Conservation (phyloP, 2,329 filamentous ascomycete genomes). For the Botrytis deweyae region DNA sequence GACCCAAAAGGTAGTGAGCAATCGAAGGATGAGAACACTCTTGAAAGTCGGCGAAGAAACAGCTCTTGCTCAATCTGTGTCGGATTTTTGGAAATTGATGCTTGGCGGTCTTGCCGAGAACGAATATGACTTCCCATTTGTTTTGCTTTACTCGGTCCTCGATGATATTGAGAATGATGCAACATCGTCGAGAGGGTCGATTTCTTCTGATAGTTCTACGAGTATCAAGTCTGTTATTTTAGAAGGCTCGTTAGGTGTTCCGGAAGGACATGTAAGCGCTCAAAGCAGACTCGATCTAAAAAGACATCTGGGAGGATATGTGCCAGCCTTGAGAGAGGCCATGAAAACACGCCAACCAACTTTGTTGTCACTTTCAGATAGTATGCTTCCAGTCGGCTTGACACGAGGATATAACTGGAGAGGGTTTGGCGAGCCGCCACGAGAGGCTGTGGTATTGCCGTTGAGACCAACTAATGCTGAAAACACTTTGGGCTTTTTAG, state of each 20-base stretch:
- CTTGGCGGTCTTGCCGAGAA: conserved; percentile 68
- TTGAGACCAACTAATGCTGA: conserved; percentile 68
- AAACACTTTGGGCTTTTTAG: conserved; percentile 51
- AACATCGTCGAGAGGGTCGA: conserved; percentile 45
- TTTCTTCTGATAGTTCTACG: conserved; percentile 63
- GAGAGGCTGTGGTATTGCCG: conserved; percentile 72
- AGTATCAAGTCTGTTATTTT: conserved; percentile 64
- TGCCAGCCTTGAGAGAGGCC: conserved; percentile 71
- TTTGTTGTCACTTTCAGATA: conserved; percentile 62
- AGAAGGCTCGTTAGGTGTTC: conserved; percentile 70
- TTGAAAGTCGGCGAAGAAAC: conserved; percentile 74
- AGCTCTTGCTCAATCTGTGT: conserved; percentile 66
- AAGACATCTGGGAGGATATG: conserved; percentile 69
- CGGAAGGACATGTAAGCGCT: conserved; percentile 60
- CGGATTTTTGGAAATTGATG: conserved; percentile 70
- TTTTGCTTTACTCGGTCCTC: conserved; percentile 70
- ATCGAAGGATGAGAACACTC: conserved; percentile 73
- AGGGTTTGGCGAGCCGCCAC: conserved; percentile 69
- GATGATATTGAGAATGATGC: conserved; percentile 64
- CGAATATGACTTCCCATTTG: conserved; percentile 72
- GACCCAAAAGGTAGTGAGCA: conserved; percentile 70
- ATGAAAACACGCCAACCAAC: conserved; percentile 67
- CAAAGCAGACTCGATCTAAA: conserved; percentile 65
- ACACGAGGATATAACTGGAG: conserved; percentile 68
- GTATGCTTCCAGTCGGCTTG: conserved; percentile 61